Percentiles rank a stretch among this genome's conserved stretches.
These are phyloP conservation scores for Paraphaeosphaeria minitans DNA, from an alignment of 2,329 filamentous ascomycete species.

Conservation along the genomic window DNA sequence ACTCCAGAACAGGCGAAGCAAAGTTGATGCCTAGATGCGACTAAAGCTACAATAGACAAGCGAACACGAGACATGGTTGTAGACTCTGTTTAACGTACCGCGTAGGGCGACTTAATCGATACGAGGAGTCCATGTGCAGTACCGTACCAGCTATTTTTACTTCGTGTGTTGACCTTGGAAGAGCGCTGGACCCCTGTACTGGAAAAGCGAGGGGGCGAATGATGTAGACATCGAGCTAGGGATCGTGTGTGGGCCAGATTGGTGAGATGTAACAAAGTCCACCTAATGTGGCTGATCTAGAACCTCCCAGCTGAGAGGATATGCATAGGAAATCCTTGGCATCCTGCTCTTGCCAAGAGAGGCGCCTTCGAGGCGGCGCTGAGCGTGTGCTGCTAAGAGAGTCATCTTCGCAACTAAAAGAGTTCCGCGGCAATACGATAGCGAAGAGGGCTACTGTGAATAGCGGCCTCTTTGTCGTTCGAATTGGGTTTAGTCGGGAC, in stretches of 20 bases:
- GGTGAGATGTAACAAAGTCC: slow-evolving; percentile 16
- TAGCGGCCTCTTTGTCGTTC: background rate
- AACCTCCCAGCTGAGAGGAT: slow-evolving; percentile 23
- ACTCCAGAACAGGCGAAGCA: background rate
- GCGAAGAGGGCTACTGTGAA: background rate
- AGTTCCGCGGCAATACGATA: background rate
- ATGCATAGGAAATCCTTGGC: slow-evolving; percentile 10
- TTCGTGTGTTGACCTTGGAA: background rate
- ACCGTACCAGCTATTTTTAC: slow-evolving; percentile 13
- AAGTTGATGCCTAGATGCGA: background rate
- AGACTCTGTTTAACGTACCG: background rate
- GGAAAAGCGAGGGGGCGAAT: slow-evolving; percentile 7
- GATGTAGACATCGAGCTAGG: slow-evolving; percentile 1
- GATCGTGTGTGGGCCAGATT: slow-evolving; percentile 3
- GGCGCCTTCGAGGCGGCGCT: background rate
- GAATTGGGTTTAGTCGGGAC: background rate
- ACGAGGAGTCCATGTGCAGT: slow-evolving; percentile 2
- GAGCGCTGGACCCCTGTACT: slow-evolving; percentile 1
- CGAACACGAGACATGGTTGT: background rate
- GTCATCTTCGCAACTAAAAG: background rate
- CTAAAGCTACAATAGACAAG: background rate
- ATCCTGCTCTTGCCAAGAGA: background rate
- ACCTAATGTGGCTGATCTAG: slow-evolving; percentile 22
- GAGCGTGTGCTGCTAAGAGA: background rate
- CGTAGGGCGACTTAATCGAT: background rate